Conservation (phyloP, 2,329 filamentous ascomycete species). For the Aureobasidium mangrovei region DNA sequence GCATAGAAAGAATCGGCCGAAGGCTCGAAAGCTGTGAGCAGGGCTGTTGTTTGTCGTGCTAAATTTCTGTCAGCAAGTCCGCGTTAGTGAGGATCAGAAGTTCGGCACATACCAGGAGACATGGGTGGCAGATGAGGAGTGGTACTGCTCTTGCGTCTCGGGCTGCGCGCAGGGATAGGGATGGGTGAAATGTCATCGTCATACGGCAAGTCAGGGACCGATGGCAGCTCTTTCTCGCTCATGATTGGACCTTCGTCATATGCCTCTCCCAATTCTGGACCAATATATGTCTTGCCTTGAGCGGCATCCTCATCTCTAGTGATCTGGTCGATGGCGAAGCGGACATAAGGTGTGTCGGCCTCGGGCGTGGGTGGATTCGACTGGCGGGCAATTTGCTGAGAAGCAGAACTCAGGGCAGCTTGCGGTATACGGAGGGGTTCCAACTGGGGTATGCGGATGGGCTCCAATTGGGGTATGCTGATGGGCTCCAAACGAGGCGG, state of each 20-base stretch:
- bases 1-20: conserved; percentile 22
- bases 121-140: neutral
- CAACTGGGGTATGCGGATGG: neutral
- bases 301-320: conserved; percentile 60
- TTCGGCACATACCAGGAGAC: neutral
- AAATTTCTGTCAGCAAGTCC: neutral
- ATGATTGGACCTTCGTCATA: conserved; percentile 5
- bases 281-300: conserved; percentile 5
- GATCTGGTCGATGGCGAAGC: conserved; percentile 80
- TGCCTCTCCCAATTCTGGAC: neutral
- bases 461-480: neutral
- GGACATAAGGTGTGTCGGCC: conserved; percentile 76
- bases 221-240: neutral
- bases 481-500: conserved; percentile 12
- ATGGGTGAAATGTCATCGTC: conserved; percentile 3
- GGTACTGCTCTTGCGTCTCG: conserved; percentile 1
- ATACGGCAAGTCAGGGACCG: neutral
- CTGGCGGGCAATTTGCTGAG: conserved; percentile 24
- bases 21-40: conserved; percentile 27
- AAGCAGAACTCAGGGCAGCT: conserved; percentile 22
- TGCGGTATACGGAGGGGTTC: conserved; percentile 10
- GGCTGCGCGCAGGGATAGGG: conserved; percentile 7
- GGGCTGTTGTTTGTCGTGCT: conserved; percentile 1
- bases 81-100: neutral
- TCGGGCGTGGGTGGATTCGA: conserved; percentile 56